Evolutionary conservation across 1,139 yeast species (phyloP).

Genomic region (Diutina pseudorugosa): DNA sequence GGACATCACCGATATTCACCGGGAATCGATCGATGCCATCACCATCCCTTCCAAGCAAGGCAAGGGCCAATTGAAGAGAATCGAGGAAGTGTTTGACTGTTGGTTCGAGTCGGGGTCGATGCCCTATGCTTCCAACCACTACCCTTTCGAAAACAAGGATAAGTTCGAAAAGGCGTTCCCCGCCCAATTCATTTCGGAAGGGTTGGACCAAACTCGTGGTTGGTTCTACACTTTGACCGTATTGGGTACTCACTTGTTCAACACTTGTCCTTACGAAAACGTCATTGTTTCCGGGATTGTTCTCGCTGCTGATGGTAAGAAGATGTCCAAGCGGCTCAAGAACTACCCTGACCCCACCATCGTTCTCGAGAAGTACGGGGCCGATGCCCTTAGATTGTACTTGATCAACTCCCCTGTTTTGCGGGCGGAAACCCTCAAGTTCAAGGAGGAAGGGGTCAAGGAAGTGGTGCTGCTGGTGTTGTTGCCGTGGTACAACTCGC

Average conservation of each 20-base stretch:
- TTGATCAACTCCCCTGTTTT: constrained; percentile 95
- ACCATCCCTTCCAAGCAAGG: constrained; percentile 92
- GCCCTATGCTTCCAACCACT: constrained; percentile 97
- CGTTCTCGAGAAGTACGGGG: constrained; percentile 83
- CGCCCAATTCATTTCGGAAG: constrained; percentile 96
- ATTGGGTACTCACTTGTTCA: constrained; percentile 88
- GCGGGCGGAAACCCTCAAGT: constrained; percentile 91
- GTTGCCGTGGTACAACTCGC: constrained; percentile 97
- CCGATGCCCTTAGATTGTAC: constrained; percentile 93
- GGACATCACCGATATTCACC: constrained; percentile 81
- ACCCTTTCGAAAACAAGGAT: constrained; percentile 82
- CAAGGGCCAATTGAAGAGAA: constrained; percentile 75
- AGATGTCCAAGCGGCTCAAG: constrained; percentile 97
- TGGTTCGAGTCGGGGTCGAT: constrained; percentile 99
- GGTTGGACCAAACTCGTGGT: constrained; percentile 99
- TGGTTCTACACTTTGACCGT: constrained; percentile 98
- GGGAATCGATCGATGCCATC: constrained; percentile 82
- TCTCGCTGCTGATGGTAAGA: constrained; percentile 95
- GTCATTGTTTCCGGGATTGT: constrained; percentile 96
- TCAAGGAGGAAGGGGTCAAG: constrained; percentile 97
- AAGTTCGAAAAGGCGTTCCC: constrained; percentile 56
- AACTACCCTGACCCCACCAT: constrained; percentile 92
- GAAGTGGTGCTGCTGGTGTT: constrained; percentile 93
- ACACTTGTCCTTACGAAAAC: constrained; percentile 86
- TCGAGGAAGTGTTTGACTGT: constrained; percentile 97